Percentiles rank a stretch among this genome's conserved stretches.
Evolutionary conservation across 2,329 filamentous ascomycete species (phyloP).

Genomic region (Neofusicoccum cordaticola): DNA sequence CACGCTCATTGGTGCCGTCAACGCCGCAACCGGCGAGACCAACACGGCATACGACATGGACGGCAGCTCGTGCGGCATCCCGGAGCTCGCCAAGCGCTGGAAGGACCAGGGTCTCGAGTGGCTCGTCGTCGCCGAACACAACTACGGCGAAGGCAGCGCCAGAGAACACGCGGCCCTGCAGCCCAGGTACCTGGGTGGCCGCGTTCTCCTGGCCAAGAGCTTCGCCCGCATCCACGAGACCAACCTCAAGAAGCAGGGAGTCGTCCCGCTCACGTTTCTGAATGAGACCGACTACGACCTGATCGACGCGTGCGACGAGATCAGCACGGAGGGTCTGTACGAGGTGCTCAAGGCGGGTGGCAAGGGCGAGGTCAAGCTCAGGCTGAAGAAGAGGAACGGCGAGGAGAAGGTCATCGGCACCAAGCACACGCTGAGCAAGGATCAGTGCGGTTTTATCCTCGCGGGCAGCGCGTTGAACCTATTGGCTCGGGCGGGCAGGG

Average conservation of each 20-base stretch:
- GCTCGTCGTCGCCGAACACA: conserved; percentile 96
- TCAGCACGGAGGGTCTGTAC: conserved; percentile 77
- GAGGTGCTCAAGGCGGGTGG: conserved; percentile 77
- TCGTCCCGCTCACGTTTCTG: conserved; percentile 88
- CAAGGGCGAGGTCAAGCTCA: conserved; percentile 71
- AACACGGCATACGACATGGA: conserved; percentile 88
- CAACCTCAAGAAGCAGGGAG: conserved; percentile 95
- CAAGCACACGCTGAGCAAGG: conserved; percentile 83
- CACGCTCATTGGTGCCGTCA: conserved; percentile 92
- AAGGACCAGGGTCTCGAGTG: conserved; percentile 71
- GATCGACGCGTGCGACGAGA: conserved; percentile 78
- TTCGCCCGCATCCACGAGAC: conserved; percentile 95
- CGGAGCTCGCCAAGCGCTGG: conserved; percentile 83
- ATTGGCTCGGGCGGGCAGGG: conserved; percentile 62
- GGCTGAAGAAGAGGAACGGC: conserved; percentile 50
- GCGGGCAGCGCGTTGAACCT: conserved; percentile 93
- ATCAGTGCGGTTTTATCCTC: conserved; percentile 88
- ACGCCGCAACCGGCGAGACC: conserved; percentile 87
- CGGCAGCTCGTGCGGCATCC: conserved; percentile 73
- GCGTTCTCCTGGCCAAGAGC: conserved; percentile 79
- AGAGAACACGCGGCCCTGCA: conserved; percentile 88
- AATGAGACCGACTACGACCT: conserved; percentile 84
- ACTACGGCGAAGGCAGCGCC: conserved; percentile 90
- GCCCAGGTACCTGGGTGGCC: conserved; percentile 83
- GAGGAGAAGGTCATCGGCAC: conserved; percentile 69